A percentile compares a stretch with the other conserved stretches of the same genome.
Conservation (phyloP, 345 rosid species). For the Aquilaria yunnanensis region DNA sequence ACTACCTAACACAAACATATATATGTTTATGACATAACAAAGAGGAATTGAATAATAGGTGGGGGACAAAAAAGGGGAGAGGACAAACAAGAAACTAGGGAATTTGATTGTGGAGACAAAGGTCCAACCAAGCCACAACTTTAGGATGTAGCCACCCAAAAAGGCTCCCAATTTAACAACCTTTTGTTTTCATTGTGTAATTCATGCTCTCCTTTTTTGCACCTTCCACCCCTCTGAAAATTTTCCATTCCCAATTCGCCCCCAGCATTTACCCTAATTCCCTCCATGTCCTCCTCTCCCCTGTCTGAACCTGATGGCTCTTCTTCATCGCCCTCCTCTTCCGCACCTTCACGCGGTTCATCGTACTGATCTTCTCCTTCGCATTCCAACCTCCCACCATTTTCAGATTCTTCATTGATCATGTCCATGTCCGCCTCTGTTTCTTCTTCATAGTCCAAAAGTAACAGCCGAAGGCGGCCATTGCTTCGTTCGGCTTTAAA, state of each 20-base stretch:
- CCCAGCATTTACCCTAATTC: constrained; percentile 4
- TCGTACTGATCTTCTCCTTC: constrained; percentile 11
- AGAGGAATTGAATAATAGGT: background rate
- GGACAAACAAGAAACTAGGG: constrained; percentile 8
- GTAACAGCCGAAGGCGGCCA: constrained; percentile 61
- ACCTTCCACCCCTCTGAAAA: constrained; percentile 35
- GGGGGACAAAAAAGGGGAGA: background rate
- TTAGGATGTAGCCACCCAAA: constrained; percentile 62
- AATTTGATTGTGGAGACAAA: constrained; percentile 9
- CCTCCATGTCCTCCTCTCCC: constrained; percentile 12
- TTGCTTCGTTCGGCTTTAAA: constrained; percentile 64
- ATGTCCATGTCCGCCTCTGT: background rate
- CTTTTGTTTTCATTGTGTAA: constrained; percentile 20
- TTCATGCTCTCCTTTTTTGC: constrained; percentile 36
- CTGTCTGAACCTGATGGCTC: no score
- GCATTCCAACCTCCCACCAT: background rate
- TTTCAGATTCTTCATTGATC: no score
- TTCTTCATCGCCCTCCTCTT: background rate
- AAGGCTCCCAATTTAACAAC: constrained; percentile 48
- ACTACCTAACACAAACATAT: constrained; percentile 16
- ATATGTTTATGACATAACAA: background rate
- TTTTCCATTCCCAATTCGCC: constrained; percentile 20
- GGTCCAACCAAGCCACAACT: constrained; percentile 30
- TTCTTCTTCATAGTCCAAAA: constrained; percentile 19
- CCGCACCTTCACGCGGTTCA: no score